phyloP scores from a whole-genome alignment of 2,329 filamentous ascomycete genomes.

The Pestalotiopsis sp. region DNA sequence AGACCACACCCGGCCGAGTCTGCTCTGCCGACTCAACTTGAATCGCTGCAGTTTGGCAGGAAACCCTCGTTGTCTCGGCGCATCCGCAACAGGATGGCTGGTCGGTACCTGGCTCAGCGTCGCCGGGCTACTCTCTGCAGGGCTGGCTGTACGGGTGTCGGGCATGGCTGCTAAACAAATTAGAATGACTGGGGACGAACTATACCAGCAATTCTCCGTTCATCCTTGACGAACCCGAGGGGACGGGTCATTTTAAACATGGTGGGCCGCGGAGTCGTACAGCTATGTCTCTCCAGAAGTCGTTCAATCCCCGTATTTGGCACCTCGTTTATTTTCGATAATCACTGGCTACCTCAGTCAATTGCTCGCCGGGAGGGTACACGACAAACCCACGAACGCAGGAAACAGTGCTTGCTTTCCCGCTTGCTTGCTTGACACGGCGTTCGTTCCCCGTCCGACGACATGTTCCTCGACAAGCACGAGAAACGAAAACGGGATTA shows the following conservation, averaged over 20 bases:
- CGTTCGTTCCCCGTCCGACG: background rate
- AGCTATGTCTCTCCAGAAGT: background rate
- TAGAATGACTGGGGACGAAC: background rate
- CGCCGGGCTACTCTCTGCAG: background rate
- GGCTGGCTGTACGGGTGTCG: background rate
- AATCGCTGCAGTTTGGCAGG: background rate
- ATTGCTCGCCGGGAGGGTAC: background rate
- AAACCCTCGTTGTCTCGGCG: background rate
- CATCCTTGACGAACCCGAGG: background rate
- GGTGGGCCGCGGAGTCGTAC: background rate
- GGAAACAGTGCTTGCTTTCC: background rate
- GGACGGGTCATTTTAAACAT: conserved; percentile 2
- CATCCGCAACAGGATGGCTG: background rate
- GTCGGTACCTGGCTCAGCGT: background rate
- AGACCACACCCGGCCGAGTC: background rate
- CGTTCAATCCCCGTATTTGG: background rate
- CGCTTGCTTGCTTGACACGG: no score
- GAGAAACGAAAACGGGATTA: background rate
- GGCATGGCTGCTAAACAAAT: background rate
- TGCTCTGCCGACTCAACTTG: background rate
- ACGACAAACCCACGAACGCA: background rate
- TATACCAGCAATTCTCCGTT: background rate
- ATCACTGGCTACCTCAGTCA: background rate
- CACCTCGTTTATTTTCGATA: background rate
- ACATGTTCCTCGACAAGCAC: background rate